phyloP scores from a whole-genome alignment of 495 filamentous ascomycete genomes.

The Hypoxylon subgilvum region DNA sequence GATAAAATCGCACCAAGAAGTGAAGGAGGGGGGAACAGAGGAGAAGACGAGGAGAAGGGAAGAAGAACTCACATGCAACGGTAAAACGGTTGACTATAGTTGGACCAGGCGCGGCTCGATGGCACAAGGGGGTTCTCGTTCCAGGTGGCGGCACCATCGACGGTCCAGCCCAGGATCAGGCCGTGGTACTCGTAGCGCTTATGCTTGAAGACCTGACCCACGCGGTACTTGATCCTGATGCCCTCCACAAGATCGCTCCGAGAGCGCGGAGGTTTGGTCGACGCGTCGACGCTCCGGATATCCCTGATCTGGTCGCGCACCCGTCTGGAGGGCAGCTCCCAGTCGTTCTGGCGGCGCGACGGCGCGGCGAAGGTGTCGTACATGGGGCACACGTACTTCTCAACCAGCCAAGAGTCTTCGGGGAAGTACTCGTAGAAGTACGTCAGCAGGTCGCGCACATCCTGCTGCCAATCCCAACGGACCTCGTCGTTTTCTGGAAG shows the following conservation, averaged over 20 bases:
- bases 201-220: constrained; percentile 87
- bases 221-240: constrained; percentile 57
- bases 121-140: constrained; percentile 20
- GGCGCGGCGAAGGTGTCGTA: constrained; percentile 47
- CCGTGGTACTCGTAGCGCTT: constrained; percentile 79
- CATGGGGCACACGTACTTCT: constrained; percentile 68
- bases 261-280: constrained; percentile 22
- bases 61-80: constrained; percentile 44
- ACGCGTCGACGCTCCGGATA: constrained; percentile 34
- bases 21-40: neutral
- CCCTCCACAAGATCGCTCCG: constrained; percentile 41
- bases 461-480: constrained; percentile 50
- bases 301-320: constrained; percentile 42
- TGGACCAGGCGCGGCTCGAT: constrained; percentile 23
- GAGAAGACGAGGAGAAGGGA: constrained; percentile 4
- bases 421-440: constrained; percentile 72
- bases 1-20: too few relatives aligned
- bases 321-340: constrained; percentile 43
- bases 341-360: constrained; percentile 23
- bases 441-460: constrained; percentile 66
- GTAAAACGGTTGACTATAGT: constrained; percentile 42
- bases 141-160: constrained; percentile 45
- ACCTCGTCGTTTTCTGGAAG: constrained; percentile 42
- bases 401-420: constrained; percentile 70
- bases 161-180: constrained; percentile 87